A percentile compares a stretch with the other conserved stretches of the same genome.
Evolutionary conservation across 768 basidiomycete species (phyloP).

Genomic region (Pleurotus tuoliensis): DNA sequence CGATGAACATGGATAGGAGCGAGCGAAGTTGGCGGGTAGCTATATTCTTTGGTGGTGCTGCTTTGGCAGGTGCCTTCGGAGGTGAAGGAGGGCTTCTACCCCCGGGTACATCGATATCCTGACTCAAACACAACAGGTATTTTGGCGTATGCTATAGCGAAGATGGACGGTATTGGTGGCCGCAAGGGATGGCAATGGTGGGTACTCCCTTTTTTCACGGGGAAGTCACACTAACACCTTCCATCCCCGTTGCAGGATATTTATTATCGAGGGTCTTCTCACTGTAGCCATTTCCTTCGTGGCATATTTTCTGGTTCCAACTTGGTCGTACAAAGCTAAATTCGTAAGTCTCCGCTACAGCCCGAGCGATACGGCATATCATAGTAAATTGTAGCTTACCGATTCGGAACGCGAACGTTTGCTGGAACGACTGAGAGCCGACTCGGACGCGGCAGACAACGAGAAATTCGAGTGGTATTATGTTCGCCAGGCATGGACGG

Average conservation of each 20-base stretch:
- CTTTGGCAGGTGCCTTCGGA: slow-evolving; percentile 62
- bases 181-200: slow-evolving; percentile 60
- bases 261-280: slow-evolving; percentile 52
- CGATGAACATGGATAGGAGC: slow-evolving; percentile 27
- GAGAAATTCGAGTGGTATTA: slow-evolving; percentile 58
- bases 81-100: slow-evolving; percentile 25
- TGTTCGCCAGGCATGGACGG: slow-evolving; percentile 51
- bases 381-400: slow-evolving; percentile 35
- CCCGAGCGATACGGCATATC: slow-evolving; percentile 11
- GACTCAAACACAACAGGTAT: slow-evolving; percentile 33
- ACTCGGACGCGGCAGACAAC: slow-evolving; percentile 49
- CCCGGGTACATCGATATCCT: neutral
- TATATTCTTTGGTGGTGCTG: slow-evolving; percentile 59
- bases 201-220: neutral
- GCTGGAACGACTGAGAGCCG: slow-evolving; percentile 42
- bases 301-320: slow-evolving; percentile 54
- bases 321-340: slow-evolving; percentile 54
- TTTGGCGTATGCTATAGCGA: slow-evolving; percentile 53
- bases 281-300: slow-evolving; percentile 43
- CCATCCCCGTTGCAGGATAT: slow-evolving; percentile 37
- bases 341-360: slow-evolving; percentile 35
- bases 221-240: neutral
- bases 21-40: slow-evolving; percentile 61
- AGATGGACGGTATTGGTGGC: slow-evolving; percentile 61
- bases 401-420: slow-evolving; percentile 48